These are phyloP conservation scores for Coemansia sp. DNA, from an alignment of 192 early-diverging fungal species.

Conservation along the genomic window DNA sequence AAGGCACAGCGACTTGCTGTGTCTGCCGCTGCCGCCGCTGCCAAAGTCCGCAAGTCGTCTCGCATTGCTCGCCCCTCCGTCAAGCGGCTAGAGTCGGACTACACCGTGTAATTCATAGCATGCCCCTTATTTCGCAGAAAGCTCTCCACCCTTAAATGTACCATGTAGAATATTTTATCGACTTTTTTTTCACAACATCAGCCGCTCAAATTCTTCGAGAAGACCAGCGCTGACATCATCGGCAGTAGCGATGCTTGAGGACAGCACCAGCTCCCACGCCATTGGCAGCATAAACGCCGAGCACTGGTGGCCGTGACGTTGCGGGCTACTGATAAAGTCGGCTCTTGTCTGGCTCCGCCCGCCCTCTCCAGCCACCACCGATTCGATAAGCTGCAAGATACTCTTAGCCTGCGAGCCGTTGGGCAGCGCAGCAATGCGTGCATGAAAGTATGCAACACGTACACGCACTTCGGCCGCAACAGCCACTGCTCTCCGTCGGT, in stretches of 20 bases:
- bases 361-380: conserved; percentile 17
- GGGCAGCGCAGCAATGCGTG: conserved; percentile 29
- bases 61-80: conserved; percentile 42
- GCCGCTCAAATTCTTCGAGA: conserved; percentile 37
- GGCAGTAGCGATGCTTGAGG: conserved; percentile 18
- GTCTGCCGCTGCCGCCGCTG: background rate
- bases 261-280: conserved; percentile 44
- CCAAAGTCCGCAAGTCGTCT: conserved; percentile 49
- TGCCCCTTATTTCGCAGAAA: too few species aligned
- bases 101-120: conserved; percentile 14
- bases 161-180: conserved; percentile 8
- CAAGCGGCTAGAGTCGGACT: conserved; percentile 43
- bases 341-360: conserved; percentile 2
- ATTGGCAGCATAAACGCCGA: conserved; percentile 46
- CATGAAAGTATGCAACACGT: conserved; percentile 50
- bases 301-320: conserved; percentile 5
- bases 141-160: too few species aligned
- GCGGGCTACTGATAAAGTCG: background rate
- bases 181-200: conserved; percentile 15
- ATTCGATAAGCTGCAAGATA: conserved; percentile 29
- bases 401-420: conserved; percentile 28
- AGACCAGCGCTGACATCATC: conserved; percentile 14
- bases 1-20: background rate
- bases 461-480: conserved; percentile 35
- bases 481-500: conserved; percentile 3